These are phyloP conservation scores for Leishmania martiniquensis DNA, from an alignment of 208 protist genomes.

Conservation along the genomic window DNA sequence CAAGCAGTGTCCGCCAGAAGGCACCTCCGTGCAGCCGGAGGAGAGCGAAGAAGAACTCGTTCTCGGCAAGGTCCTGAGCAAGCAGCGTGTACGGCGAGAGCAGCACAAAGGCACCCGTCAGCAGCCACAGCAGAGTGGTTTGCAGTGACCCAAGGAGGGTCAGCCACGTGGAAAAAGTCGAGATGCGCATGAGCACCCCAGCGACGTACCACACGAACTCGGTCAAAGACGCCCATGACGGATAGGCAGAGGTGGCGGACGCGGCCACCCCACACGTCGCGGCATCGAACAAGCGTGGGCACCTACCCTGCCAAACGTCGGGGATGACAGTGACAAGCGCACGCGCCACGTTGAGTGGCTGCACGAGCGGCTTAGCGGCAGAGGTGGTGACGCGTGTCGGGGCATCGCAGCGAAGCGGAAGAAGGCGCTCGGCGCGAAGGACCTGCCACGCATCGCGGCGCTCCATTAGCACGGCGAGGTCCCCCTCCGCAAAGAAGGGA, in stretches of 20 bases:
- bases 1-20: conserved; percentile 19
- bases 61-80: not conserved
- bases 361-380: not conserved
- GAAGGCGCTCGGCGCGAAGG: conserved; percentile 19
- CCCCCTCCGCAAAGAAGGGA: conserved; percentile 25
- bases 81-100: conserved; percentile 17
- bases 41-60: conserved; percentile 21
- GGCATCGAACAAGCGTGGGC: conserved; percentile 14
- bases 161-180: conserved; percentile 24
- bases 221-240: not conserved
- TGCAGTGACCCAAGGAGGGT: conserved; percentile 19
- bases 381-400: not conserved
- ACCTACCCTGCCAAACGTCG: conserved; percentile 11
- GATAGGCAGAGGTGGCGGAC: too few species aligned
- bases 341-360: conserved; percentile 28
- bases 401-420: conserved; percentile 13
- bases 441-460: conserved; percentile 18
- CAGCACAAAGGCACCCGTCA: conserved; percentile 14
- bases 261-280: conserved; percentile 12
- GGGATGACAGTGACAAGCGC: conserved; percentile 15
- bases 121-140: conserved; percentile 18
- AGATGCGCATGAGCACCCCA: conserved; percentile 19
- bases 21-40: conserved; percentile 1
- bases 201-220: conserved; percentile 13
- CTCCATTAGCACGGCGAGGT: conserved; percentile 17